phyloP scores from a whole-genome alignment of 2,329 filamentous ascomycete species.

The Chaetomiaceae sp. region DNA sequence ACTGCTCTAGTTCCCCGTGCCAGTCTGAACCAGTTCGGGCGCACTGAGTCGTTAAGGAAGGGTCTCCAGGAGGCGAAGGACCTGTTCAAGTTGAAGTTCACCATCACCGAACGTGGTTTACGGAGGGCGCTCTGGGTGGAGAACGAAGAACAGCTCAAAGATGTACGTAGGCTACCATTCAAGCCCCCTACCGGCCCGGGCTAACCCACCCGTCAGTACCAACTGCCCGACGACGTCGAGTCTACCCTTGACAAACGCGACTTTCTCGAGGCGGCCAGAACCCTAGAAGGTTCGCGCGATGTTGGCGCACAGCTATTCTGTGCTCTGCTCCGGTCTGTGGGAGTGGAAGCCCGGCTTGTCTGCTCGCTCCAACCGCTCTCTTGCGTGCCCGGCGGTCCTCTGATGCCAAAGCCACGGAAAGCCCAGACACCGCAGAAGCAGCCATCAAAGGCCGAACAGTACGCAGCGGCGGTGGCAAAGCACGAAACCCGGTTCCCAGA shows the following conservation, averaged over 20 bases:
- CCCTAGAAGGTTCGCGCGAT: conserved; percentile 75
- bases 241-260: conserved; percentile 62
- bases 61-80: conserved; percentile 65
- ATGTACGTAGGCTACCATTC: conserved; percentile 37
- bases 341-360: conserved; percentile 74
- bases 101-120: conserved; percentile 64
- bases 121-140: conserved; percentile 71
- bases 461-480: conserved; percentile 36
- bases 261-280: conserved; percentile 64
- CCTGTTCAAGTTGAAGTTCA: conserved; percentile 64
- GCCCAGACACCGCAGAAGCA: conserved; percentile 27
- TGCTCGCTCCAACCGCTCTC: conserved; percentile 83
- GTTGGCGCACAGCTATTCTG: conserved; percentile 88
- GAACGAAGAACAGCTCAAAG: conserved; percentile 51
- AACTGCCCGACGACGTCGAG: conserved; percentile 58
- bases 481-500: conserved; percentile 28
- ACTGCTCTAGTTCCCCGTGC: conserved; percentile 62
- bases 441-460: conserved; percentile 30
- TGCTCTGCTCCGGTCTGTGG: conserved; percentile 74
- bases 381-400: conserved; percentile 52
- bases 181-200: conserved; percentile 1
- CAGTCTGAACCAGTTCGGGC: conserved; percentile 65
- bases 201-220: conserved; percentile 39
- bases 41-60: conserved; percentile 68
- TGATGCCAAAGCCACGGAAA: conserved; percentile 38